Percentiles rank a stretch among this genome's conserved stretches.
Conservation (phyloP, 371 early-diverging fungal species). For the Dentiscutata heterogama region DNA sequence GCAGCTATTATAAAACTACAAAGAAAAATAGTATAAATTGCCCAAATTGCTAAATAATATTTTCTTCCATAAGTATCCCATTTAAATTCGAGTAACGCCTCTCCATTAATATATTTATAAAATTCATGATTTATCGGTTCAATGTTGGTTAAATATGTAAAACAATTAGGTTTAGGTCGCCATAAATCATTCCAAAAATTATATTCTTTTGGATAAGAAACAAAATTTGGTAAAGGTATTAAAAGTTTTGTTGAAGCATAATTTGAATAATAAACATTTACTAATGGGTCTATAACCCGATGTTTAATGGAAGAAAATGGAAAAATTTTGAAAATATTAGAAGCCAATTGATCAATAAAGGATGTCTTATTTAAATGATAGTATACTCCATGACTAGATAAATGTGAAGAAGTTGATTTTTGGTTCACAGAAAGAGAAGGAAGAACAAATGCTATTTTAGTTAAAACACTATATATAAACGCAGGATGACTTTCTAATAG, state of each 20-base stretch:
- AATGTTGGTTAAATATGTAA: background rate
- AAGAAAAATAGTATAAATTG: background rate
- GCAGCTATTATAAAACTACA: background rate
- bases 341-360: too few species aligned
- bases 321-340: too few species aligned
- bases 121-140: background rate
- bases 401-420: too few species aligned
- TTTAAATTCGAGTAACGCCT: slow-evolving; percentile 19
- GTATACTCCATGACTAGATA: too few species aligned
- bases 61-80: slow-evolving; percentile 19
- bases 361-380: too few species aligned
- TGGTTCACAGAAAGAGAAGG: too few species aligned
- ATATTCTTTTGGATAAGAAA: background rate
- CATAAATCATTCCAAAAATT: background rate
- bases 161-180: background rate
- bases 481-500: too few species aligned
- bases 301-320: too few species aligned
- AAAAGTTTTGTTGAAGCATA: background rate
- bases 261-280: background rate
- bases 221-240: slow-evolving; percentile 10
- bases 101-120: background rate
- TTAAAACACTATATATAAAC: too few species aligned
- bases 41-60: slow-evolving; percentile 5
- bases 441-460: too few species aligned
- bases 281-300: too few species aligned